Base-by-base conservation (phyloP, 2,329 filamentous ascomycete species). In the Lasiodiplodia gonubiensis region DNA sequence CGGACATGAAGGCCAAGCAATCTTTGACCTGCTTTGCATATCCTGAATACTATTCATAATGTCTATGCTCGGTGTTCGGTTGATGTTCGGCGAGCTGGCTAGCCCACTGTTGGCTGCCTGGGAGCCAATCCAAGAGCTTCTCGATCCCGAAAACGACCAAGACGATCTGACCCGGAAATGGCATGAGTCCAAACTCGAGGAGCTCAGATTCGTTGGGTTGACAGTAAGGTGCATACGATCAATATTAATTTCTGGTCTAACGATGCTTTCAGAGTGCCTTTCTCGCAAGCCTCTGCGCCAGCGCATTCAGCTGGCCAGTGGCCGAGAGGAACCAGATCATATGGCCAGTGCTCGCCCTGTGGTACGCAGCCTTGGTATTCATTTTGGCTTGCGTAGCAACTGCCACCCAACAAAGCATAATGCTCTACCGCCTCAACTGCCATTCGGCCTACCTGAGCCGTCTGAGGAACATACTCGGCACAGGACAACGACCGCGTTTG, bases 391-490 rank as follows among this genome's bases (percentile, higher is more conserved):
- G 53, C 12, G 35, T 57, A 39, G 27, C 53, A 11, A 57, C 18
- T 37, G 53, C 53, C 2, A 57, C 53, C 16, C 53, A 57, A 2
- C 53, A 57, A 23, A 39, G 53, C 53, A 57, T 57, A 4, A 57
- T 57, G 53, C 30, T 57, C 6, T 23, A 57, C 16, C 53, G 53
- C 21, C 25, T 57, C 53, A 37, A 57, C 16, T 37, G 53, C 18
- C 30, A 57, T 25, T 16, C 53, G n/a, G 16, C 33, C 10, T n/a
- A 2, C 23, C 27, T 37, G 5, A 10, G 11, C 14, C 30, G 30
- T 4, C 10, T 57, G 30, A 57, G 30, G 3, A 27, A 25, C 16
- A 57, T 57, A 10, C 53, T 57, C 3, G 53, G 53, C 7, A 18
- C 2, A 3, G 18, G 25, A 0, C 7, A 16, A 23, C 53, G 16